Evolutionary conservation across 2,329 filamentous ascomycete genomes (phyloP), one percentile per base, ranked within the genome.

Genomic region (Fusarium sulawesiense): DNA sequence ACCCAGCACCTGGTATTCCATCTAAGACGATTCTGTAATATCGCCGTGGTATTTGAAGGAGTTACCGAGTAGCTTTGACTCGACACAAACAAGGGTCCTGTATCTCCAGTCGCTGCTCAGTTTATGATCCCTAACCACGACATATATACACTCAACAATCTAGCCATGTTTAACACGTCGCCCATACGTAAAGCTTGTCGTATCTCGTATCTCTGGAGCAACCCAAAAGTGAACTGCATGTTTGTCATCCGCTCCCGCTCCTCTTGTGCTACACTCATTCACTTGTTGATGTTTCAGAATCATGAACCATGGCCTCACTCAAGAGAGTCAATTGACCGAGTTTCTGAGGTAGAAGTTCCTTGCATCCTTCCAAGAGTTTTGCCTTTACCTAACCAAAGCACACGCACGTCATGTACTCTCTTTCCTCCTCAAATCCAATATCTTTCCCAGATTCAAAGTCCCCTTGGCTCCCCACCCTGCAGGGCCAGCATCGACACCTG

Each of bases 391-490:
- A 12, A 11, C 34, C 23, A 25, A 5, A 37, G 32, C 32, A 41
- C 16, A 29, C 32, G 29, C 11, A 18, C 18, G 46, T 70, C 46
- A 70, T 29, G 37, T 20, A 23, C 30, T 48, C 42, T 66, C 70
- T 54, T 73, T 78, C 18, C 76, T 73, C 45, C 86, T 84, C 66
- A 93, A 74, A 11, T 84, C 84, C 68, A 94, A 77, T 42, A 97
- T 92, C 70, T 89, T 88, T 16, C 82, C 81, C 37, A 97, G 77
- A 71, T 84, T 89, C 29, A 97, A 83, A 56, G 83, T 81, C 3
- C 92, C 93, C 78, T 95, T 96, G 14, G 91, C 92, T 29, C 93
- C 93, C 93, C 93, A 97, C 3, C 94, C 93, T 21, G 89, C 87
- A 49, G 88, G 87, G 0, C 93, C 94, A 60, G 85, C 81, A 62